Evolutionary conservation across 1,139 yeast species (phyloP), one percentile per base, ranked within the genome.

Genomic region (Scheffersomyces illinoinensis): DNA sequence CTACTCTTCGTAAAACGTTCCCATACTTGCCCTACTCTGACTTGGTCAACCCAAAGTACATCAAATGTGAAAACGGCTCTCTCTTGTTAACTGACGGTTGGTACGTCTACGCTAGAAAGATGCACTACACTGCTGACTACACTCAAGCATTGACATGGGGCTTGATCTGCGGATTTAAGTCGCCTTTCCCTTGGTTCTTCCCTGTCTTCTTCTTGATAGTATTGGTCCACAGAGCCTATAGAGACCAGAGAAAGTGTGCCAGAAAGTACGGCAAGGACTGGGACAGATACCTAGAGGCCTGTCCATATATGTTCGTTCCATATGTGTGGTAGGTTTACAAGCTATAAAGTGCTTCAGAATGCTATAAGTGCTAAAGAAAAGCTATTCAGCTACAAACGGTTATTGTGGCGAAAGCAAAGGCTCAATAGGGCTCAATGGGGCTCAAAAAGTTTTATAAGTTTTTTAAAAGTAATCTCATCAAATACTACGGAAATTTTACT

Each of bases 131-230:
- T 53, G 98, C 97, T 48, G 99, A 95, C 75, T 93, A 89, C 82
- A 79, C 85, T 56, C 97, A 92, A 79, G 85, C 96, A 57, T 79
- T 91, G 66, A 85, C 96, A 55, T 95, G 99, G 99, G 97, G 96
- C 10, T 81, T 95, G 63, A 85, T 89, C 63, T 92, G 98, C 75
- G 99, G 99, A 1, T 87, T 88, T 73, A 82, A 80, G 51, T 90
- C 97, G 5, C 91, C 95, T 56, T 86, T 95, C 80, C 97, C 98
- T 53, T 95, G 97, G 95, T 95, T 95, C 77, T 95, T 90, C 86
- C 98, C 99, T 2, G 78, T 82, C 48, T 95, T 95, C 80, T 95
- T 93, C 85, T 85, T 93, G 63, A 79, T 89, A 67, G 97, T 93
- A 63, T 85, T 95, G 72, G 76, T 89, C 56, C 99, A 95, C 76